Base-by-base conservation (phyloP, 225 moss, liverwort and hornwort species). In the Physcomitrium patens region DNA sequence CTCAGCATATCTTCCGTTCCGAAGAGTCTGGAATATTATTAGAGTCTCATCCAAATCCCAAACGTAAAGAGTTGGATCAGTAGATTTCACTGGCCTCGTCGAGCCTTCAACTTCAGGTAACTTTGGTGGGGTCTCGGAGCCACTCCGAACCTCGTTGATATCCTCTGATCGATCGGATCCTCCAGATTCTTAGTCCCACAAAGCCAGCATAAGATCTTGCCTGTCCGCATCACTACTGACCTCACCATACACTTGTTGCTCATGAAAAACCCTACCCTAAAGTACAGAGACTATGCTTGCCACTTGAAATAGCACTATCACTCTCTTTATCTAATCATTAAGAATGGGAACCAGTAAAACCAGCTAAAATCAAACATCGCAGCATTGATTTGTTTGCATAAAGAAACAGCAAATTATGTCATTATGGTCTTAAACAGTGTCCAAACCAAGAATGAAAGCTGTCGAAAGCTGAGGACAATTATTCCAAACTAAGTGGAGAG, bases 11-110 rank as follows among this genome's bases (percentile, higher is more conserved):
- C 76, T 60, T 63, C 83, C 83, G 53, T 80, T 84, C 18, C 71
- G 67, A 15, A 84, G 83, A 49, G 83, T 79, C 42, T 84, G 79
- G 55, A 84, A 84, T 22, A 84, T 79, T 37, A 84, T 79, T 27
- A 84, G 76, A 12, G 83, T 84, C 65, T 84, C 80, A 56, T 84
- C 84, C 69, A 81, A 50, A 72, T 84, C 83, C 83, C 83, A 84
- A 14, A 84, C 68, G 77, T 76, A 84, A 37, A 84, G 55, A 60
- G 79, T 80, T 12, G 79, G 68, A 74, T 77, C 79, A 37, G 76
- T 72, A 52, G 83, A 75, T 9, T 50, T 44, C 18, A 11, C 63
- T 4, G 31, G 31, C 65, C 26, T 68, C 17, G 47, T 28, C 52
- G 71, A 58, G 14, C 53, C 65, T 42, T 65, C 71, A 15, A 55